These are phyloP conservation scores for Gardenia jasminoides DNA, from an alignment of 257 asterid genomes.

Conservation along the genomic window DNA sequence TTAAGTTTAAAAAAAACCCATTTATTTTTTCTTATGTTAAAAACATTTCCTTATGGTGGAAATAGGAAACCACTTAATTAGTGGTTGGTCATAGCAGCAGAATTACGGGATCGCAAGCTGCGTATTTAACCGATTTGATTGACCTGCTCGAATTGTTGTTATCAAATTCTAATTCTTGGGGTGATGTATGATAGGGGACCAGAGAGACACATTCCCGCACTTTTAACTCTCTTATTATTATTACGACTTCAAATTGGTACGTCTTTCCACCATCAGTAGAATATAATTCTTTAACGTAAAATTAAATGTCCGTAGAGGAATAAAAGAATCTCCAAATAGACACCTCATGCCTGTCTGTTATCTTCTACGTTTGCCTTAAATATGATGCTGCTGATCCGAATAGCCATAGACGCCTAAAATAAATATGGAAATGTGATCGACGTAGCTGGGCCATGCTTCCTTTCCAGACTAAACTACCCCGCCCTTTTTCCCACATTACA, in stretches of 20 bases:
- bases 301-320: slow-evolving; percentile 8
- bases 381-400: slow-evolving; percentile 16
- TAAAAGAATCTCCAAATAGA: slow-evolving; percentile 24
- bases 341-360: slow-evolving; percentile 46
- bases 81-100: no score
- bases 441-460: slow-evolving; percentile 19
- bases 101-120: background rate
- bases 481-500: no score
- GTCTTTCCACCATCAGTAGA: background rate
- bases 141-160: slow-evolving; percentile 13
- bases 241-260: background rate
- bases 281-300: background rate
- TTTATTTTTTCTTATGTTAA: no score
- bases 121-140: slow-evolving; percentile 2
- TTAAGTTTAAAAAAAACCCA: no score
- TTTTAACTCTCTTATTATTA: background rate
- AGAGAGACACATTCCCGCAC: background rate
- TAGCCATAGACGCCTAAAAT: slow-evolving; percentile 9
- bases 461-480: slow-evolving; percentile 9
- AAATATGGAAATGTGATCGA: slow-evolving; percentile 1
- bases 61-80: no score
- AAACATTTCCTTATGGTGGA: no score
- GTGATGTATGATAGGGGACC: slow-evolving; percentile 9
- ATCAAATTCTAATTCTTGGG: slow-evolving; percentile 12
- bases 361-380: slow-evolving; percentile 21